Evolutionary conservation across 305 asterid genomes (phyloP).

Genomic region (Fraxinus xanthoxyloides): DNA sequence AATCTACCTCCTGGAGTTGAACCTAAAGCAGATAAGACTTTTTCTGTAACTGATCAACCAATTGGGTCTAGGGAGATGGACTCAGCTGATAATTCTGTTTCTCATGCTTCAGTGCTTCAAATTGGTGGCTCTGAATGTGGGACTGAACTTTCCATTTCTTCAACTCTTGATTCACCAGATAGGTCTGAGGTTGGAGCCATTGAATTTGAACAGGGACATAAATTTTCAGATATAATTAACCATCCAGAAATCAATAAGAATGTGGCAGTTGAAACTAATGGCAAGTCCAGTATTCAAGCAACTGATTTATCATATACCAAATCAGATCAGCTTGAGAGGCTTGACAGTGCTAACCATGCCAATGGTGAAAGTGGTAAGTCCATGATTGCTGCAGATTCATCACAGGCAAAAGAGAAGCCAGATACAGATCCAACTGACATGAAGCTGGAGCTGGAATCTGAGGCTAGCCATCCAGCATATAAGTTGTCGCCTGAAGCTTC

Average conservation of each 20-base stretch:
- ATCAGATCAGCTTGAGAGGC: constrained; percentile 31
- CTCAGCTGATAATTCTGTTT: constrained; percentile 35
- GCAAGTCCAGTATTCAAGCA: constrained; percentile 33
- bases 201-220: constrained; percentile 39
- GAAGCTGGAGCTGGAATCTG: constrained; percentile 43
- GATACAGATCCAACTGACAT: constrained; percentile 33
- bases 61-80: constrained; percentile 38
- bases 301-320: constrained; percentile 34
- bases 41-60: constrained; percentile 38
- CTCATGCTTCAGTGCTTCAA: constrained; percentile 41
- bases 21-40: constrained; percentile 37
- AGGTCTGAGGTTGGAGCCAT: constrained; percentile 54
- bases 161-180: constrained; percentile 91
- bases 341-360: constrained; percentile 27
- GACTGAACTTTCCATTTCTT: constrained; percentile 84
- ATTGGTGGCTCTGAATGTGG: constrained; percentile 84
- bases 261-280: constrained; percentile 41
- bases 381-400: constrained; percentile 30
- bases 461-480: constrained; percentile 32
- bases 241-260: constrained; percentile 28
- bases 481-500: constrained; percentile 70
- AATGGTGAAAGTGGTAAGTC: constrained; percentile 31
- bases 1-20: constrained; percentile 43
- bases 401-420: constrained; percentile 39
- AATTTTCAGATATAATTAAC: constrained; percentile 34